Conservation (phyloP, 108 stramenopile genomes). For the Nitzschia sp. region DNA sequence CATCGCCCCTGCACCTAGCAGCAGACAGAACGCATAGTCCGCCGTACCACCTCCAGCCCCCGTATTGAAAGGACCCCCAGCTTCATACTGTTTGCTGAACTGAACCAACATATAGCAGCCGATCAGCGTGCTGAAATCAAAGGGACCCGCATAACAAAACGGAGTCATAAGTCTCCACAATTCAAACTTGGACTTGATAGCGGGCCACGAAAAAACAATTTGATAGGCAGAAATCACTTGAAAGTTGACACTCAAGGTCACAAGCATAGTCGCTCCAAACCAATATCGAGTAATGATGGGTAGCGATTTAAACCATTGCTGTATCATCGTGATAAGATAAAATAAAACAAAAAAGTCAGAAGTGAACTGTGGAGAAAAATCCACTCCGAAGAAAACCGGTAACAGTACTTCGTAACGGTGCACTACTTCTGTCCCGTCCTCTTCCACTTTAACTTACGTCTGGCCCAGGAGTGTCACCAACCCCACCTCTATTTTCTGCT, state of each 20-base stretch:
- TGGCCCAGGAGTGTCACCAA: conserved; percentile 29
- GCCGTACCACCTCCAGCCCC: conserved; percentile 63
- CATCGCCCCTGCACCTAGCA: conserved; percentile 56
- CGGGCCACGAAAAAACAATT: conserved; percentile 54
- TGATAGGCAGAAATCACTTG: conserved; percentile 55
- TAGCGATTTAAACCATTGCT: conserved; percentile 77
- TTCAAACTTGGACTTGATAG: conserved; percentile 61
- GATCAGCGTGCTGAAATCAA: conserved; percentile 72
- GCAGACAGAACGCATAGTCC: conserved; percentile 57
- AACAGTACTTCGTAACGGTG: no score
- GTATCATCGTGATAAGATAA: no score
- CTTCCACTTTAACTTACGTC: conserved; percentile 30
- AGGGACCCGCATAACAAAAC: conserved; percentile 76
- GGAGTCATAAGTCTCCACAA: conserved; percentile 78
- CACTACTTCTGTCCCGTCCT: no score
- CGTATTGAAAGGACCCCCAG: conserved; percentile 84
- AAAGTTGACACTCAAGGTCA: conserved; percentile 76
- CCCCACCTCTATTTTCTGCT: conserved; percentile 23
- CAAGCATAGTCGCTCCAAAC: conserved; percentile 66
- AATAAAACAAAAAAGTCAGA: background rate
- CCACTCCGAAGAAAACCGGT: no score
- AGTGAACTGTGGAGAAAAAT: no score
- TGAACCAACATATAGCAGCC: conserved; percentile 64
- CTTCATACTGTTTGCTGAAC: conserved; percentile 75
- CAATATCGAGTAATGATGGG: conserved; percentile 84